Evolutionary conservation across 192 early-diverging fungal species (phyloP), one percentile per base, ranked within the genome.

Genomic region (Coemansia guatemalensis): DNA sequence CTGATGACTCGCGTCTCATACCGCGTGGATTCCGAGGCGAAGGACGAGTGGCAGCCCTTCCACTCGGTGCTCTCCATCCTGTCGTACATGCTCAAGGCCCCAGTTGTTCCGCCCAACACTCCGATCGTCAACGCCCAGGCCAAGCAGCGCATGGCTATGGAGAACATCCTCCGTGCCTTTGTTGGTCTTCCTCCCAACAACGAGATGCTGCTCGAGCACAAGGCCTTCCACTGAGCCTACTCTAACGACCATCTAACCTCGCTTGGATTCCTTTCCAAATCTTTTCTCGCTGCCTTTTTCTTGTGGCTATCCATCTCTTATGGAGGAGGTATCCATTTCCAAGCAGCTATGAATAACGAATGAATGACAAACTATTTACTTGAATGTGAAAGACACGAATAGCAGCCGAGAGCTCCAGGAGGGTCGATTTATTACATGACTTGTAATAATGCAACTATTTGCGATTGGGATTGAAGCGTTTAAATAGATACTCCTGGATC

Each of bases 141-240:
- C 67, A 95, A 95, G 87, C 97, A 99, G 87, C 87, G 97, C 55
- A 82, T 85, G 67, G 94, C 93, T 58, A 90, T 99, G 87, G 97
- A 99, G 85, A 97, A 97, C 87, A 90, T 99, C 66, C 88, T 99
- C 82, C 85, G 97, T 58, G 97, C 97, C 30, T 96, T 94, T 75
- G 86, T 99, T 60, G 97, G 95, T 69, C 85, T 99, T 47, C 83
- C 94, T 24, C 93, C 95, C 58, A 90, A 94, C 86, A 95, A 91
- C 77, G 95, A 99, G 74, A 97, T 97, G 95, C 84, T 92, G 78
- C 88, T 99, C 47, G 95, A 97, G 85, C 88, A 90, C 84, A 90
- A 89, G 84, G 85, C 84, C 63, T 87, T 82, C 75, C 79, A 84
- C 63, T 84, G 66, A 66, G 52, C 1, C 4, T 17, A 29, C 21